Evolutionary conservation across 2,329 filamentous ascomycete genomes (phyloP).

Genomic region (Orbilia quercus): DNA sequence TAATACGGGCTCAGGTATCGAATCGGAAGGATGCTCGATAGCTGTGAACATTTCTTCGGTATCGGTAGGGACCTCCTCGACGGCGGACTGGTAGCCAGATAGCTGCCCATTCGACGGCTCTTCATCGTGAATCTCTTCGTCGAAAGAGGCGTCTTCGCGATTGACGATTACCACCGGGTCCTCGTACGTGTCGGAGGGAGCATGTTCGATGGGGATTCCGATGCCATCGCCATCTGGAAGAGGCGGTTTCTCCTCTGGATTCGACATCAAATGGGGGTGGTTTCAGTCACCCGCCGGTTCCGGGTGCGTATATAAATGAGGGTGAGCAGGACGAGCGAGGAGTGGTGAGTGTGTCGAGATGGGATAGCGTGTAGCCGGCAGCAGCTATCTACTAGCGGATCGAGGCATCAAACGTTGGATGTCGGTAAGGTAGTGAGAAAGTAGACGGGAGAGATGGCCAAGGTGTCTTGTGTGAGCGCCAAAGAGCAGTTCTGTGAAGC

Average conservation of each 20-base stretch:
- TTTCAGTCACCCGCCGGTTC: constrained; percentile 36
- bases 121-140: constrained; percentile 11
- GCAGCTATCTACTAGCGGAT: constrained; percentile 19
- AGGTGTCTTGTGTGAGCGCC: constrained; percentile 26
- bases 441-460: constrained; percentile 14
- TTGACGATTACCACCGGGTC: constrained; percentile 10
- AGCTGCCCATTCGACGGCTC: constrained; percentile 12
- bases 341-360: constrained; percentile 5
- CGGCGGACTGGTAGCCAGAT: not conserved
- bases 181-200: constrained; percentile 16
- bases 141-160: constrained; percentile 7
- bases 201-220: constrained; percentile 25
- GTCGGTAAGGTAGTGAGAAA: not conserved
- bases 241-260: constrained; percentile 35
- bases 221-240: constrained; percentile 46
- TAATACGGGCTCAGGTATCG: constrained; percentile 1
- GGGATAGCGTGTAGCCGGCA: constrained; percentile 14
- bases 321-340: not conserved
- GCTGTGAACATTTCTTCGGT: not conserved
- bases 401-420: constrained; percentile 1
- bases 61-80: constrained; percentile 16
- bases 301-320: constrained; percentile 17
- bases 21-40: not conserved
- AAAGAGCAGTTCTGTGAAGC: not conserved
- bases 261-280: constrained; percentile 46